Evolutionary conservation across 2,329 filamentous ascomycete species (phyloP).

Genomic region (Neurospora sp.): DNA sequence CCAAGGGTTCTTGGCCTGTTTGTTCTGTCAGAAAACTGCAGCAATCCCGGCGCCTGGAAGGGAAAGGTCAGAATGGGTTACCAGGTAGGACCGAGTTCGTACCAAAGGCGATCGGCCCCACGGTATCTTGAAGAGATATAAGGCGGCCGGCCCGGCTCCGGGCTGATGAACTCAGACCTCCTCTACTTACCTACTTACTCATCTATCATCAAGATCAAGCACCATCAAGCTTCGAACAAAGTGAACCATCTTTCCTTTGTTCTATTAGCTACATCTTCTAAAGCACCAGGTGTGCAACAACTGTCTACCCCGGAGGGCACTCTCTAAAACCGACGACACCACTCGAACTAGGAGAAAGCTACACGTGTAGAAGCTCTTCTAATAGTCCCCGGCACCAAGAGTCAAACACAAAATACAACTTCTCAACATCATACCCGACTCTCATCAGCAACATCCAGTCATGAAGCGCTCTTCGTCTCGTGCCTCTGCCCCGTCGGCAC

Average conservation of each 20-base stretch:
- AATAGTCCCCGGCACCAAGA: not conserved
- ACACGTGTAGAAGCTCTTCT: not conserved
- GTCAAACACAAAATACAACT: not conserved
- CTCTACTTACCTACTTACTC: not conserved
- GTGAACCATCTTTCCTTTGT: not conserved
- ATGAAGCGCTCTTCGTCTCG: conserved; percentile 9
- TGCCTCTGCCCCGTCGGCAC: conserved; percentile 7
- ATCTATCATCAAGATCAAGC: not conserved
- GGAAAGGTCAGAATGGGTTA: not conserved
- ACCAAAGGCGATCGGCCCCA: not conserved
- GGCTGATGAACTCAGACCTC: not conserved
- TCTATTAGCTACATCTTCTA: not conserved
- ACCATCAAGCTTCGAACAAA: not conserved
- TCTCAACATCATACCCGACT: not conserved
- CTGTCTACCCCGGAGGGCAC: conserved; percentile 6
- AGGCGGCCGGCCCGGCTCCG: not conserved
- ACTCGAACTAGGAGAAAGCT: not conserved
- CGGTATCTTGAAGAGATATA: not conserved
- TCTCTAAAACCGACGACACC: not conserved
- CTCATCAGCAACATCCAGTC: not conserved
- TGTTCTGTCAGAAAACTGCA: not conserved
- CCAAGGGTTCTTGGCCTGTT: not conserved
- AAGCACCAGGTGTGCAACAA: conserved; percentile 7
- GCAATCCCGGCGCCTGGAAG: not conserved
- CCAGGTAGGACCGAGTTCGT: not conserved